Conservation (phyloP, 176 grass and related monocot genomes). For the Oryza glaberrima region DNA sequence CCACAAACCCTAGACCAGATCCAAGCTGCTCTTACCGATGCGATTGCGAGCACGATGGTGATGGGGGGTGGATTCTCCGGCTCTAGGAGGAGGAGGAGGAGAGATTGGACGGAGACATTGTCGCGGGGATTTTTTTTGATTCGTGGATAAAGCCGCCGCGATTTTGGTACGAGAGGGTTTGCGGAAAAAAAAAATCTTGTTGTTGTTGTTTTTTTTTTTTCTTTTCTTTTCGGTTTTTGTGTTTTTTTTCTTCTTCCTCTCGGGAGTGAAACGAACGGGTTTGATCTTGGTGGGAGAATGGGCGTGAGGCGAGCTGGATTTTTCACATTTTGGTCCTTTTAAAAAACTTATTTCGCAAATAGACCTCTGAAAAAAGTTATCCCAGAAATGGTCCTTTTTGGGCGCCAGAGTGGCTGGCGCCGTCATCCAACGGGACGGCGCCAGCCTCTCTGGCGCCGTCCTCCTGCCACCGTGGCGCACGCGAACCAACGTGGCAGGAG, state of each 20-base stretch:
- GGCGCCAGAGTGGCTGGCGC: too few species aligned
- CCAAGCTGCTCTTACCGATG: background rate
- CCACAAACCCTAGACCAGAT: slow-evolving; percentile 29
- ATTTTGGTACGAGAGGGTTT: slow-evolving; percentile 22
- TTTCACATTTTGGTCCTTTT: too few species aligned
- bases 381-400: too few species aligned
- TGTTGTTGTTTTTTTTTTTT: background rate
- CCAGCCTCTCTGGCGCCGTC: too few species aligned
- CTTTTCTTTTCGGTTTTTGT: background rate
- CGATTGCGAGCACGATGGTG: background rate
- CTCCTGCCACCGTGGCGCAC: too few species aligned
- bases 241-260: too few species aligned
- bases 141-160: slow-evolving; percentile 9
- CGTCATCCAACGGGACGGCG: too few species aligned
- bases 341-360: too few species aligned
- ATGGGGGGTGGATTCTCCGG: background rate
- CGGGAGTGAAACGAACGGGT: too few species aligned
- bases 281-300: background rate
- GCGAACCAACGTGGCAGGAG: too few species aligned
- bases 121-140: background rate
- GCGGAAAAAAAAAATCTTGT: background rate
- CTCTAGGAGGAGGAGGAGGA: slow-evolving; percentile 25
- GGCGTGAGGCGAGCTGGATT: background rate
- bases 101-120: slow-evolving; percentile 9
- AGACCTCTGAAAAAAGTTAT: too few species aligned